Conservation (phyloP, 805 yeast genomes). For the Millerago galiae region DNA sequence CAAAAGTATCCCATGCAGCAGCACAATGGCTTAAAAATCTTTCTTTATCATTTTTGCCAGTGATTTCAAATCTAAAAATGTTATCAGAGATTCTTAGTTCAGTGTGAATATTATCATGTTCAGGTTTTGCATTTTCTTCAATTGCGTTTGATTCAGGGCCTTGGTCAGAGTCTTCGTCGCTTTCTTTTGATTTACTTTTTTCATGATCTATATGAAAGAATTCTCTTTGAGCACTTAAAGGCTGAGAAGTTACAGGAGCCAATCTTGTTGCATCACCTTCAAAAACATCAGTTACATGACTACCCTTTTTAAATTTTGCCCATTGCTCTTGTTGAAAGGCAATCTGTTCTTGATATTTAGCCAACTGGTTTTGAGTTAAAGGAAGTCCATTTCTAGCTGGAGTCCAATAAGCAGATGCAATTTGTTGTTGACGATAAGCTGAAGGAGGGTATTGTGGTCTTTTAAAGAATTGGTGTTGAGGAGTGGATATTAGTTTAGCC, state of each 20-base stretch:
- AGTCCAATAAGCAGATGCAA: slow-evolving; percentile 16
- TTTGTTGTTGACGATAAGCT: background rate
- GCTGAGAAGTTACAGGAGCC: slow-evolving; percentile 47
- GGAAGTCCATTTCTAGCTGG: slow-evolving; percentile 11
- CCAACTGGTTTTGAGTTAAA: slow-evolving; percentile 19
- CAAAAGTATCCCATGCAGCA: slow-evolving; percentile 30
- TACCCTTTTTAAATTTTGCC: slow-evolving; percentile 21
- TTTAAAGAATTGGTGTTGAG: background rate
- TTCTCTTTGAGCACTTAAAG: slow-evolving; percentile 42
- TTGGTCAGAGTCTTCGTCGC: slow-evolving; percentile 1
- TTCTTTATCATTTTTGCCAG: slow-evolving; percentile 14
- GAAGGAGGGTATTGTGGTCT: slow-evolving; percentile 7
- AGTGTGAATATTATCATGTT: slow-evolving; percentile 12
- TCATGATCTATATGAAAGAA: slow-evolving; percentile 27
- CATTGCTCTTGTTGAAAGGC: slow-evolving; percentile 23
- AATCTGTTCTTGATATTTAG: slow-evolving; percentile 21
- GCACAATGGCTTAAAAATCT: slow-evolving; percentile 29
- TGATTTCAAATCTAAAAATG: slow-evolving; percentile 19
- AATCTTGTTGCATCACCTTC: slow-evolving; percentile 37
- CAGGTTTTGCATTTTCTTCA: slow-evolving; percentile 28
- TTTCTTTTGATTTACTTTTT: slow-evolving; percentile 6
- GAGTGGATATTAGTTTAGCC: slow-evolving; percentile 8
- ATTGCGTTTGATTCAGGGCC: slow-evolving; percentile 31
- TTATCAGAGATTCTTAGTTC: slow-evolving; percentile 17
- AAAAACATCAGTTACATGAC: slow-evolving; percentile 43